Evolutionary conservation across 2,329 filamentous ascomycete genomes (phyloP).

Genomic region (Corniculantispora saksenae): DNA sequence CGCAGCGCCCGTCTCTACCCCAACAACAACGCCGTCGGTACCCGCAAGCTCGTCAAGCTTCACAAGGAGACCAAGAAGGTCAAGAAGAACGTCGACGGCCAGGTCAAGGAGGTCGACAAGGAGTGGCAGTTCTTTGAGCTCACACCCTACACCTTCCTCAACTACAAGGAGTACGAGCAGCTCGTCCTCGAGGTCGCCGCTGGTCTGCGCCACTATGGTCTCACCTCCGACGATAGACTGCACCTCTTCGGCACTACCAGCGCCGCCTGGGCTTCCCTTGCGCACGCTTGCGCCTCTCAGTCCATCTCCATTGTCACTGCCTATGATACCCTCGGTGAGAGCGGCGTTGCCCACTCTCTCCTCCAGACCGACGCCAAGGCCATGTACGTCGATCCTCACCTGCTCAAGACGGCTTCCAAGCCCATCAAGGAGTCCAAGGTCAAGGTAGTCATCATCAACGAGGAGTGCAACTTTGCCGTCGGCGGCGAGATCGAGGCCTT

Average conservation of each 20-base stretch:
- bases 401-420: constrained; percentile 61
- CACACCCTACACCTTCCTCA: constrained; percentile 72
- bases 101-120: constrained; percentile 80
- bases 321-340: constrained; percentile 87
- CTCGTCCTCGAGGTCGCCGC: constrained; percentile 68
- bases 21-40: constrained; percentile 67
- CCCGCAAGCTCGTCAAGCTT: constrained; percentile 71
- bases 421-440: constrained; percentile 60
- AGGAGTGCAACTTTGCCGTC: constrained; percentile 53
- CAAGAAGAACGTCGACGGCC: constrained; percentile 82
- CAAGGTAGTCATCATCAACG: constrained; percentile 64
- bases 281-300: constrained; percentile 77
- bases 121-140: constrained; percentile 91
- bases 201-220: constrained; percentile 73
- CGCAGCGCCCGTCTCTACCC: constrained; percentile 65
- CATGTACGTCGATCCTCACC: constrained; percentile 85
- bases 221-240: constrained; percentile 66
- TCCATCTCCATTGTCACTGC: constrained; percentile 90
- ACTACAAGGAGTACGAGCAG: constrained; percentile 77
- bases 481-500: constrained; percentile 55
- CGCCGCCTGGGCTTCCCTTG: constrained; percentile 79
- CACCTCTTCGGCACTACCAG: constrained; percentile 87
- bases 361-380: constrained; percentile 76
- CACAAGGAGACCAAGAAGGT: constrained; percentile 87
- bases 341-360: constrained; percentile 83